These are phyloP conservation scores for Pythium biforme DNA, from an alignment of 352 stramenopile genomes.

Conservation along the genomic window DNA sequence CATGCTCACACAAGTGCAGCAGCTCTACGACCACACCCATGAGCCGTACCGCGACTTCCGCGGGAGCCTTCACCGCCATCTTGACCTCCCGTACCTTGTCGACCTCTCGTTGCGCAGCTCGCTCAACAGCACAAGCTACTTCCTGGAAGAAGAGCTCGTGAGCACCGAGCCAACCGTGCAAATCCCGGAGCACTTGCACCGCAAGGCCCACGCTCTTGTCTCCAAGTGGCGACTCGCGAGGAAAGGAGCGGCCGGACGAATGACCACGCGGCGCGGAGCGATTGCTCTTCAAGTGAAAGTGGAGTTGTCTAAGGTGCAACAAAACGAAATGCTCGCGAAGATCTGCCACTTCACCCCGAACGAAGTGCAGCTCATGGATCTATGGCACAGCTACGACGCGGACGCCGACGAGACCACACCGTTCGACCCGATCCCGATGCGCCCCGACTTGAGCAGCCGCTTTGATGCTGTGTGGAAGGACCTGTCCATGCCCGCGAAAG, in stretches of 20 bases:
- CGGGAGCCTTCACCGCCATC: conserved; percentile 46
- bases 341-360: conserved; percentile 47
- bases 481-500: conserved; percentile 54
- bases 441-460: conserved; percentile 49
- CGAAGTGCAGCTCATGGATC: conserved; percentile 62
- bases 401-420: conserved; percentile 34
- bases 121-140: conserved; percentile 61
- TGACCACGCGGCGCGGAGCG: conserved; percentile 42
- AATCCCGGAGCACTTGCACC: conserved; percentile 35
- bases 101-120: conserved; percentile 67
- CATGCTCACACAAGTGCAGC: conserved; percentile 59
- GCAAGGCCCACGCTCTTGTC: conserved; percentile 20
- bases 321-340: conserved; percentile 45
- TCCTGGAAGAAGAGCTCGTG: conserved; percentile 44
- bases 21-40: conserved; percentile 67
- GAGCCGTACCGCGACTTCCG: conserved; percentile 63
- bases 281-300: conserved; percentile 47
- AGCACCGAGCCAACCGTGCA: conserved; percentile 37
- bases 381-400: conserved; percentile 56
- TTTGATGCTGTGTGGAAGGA: conserved; percentile 74
- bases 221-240: conserved; percentile 50
- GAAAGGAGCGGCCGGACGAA: conserved; percentile 35
- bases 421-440: conserved; percentile 67
- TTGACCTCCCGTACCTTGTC: conserved; percentile 65
- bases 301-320: conserved; percentile 38